phyloP scores from a whole-genome alignment of 1,284 basidiomycete genomes.

The Rhodofomes roseus region DNA sequence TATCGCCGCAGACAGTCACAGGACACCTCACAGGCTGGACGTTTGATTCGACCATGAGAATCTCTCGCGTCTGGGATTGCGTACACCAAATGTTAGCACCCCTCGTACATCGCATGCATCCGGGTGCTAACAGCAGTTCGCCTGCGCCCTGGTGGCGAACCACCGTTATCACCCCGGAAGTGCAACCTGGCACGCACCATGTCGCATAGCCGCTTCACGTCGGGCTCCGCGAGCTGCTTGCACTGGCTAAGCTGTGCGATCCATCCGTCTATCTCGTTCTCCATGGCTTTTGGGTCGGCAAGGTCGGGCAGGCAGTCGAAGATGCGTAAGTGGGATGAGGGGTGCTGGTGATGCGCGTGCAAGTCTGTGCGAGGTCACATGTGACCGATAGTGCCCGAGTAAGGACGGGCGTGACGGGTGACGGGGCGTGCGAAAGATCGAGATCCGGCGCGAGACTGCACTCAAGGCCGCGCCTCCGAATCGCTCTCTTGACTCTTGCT shows the following conservation, averaged over 20 bases:
- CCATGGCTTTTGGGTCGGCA: conserved; percentile 43
- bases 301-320: conserved; percentile 7
- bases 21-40: conserved; percentile 98
- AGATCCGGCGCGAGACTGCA: conserved; percentile 2
- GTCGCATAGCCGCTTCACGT: conserved; percentile 98
- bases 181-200: conserved; percentile 64
- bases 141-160: conserved; percentile 20
- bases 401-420: not conserved
- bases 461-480: not conserved
- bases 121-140: conserved; percentile 6
- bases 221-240: conserved; percentile 94
- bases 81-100: conserved; percentile 18
- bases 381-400: not conserved
- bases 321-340: conserved; percentile 17
- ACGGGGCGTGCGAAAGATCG: conserved; percentile 7
- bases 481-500: conserved; percentile 1
- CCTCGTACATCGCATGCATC: conserved; percentile 1
- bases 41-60: conserved; percentile 96
- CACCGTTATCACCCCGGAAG: conserved; percentile 26
- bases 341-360: conserved; percentile 22
- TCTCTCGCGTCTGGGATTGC: conserved; percentile 81
- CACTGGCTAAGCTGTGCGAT: conserved; percentile 97
- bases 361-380: conserved; percentile 11
- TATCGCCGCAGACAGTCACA: conserved; percentile 96
- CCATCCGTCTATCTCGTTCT: conserved; percentile 89